Conservation (phyloP, 768 basidiomycete genomes). For the Obba rivulosa region DNA sequence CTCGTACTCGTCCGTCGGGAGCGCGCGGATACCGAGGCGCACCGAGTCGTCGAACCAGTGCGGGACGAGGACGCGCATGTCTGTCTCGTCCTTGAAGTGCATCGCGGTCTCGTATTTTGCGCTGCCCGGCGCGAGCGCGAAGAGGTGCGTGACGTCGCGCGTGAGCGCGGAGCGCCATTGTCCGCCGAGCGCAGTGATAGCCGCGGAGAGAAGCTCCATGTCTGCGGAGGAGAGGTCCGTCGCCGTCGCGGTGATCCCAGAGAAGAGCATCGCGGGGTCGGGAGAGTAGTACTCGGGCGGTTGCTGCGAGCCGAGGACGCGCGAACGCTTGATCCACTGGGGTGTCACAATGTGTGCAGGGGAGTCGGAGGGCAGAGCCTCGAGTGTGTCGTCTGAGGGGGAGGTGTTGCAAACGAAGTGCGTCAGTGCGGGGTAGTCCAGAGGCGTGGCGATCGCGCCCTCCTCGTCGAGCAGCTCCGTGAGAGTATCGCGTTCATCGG, state of each 20-base stretch:
- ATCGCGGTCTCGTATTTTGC: slow-evolving; percentile 42
- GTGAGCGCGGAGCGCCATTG: slow-evolving; percentile 76
- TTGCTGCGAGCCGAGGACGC: slow-evolving; percentile 53
- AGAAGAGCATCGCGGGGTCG: slow-evolving; percentile 76
- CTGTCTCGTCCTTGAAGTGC: slow-evolving; percentile 52
- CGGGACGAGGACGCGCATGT: slow-evolving; percentile 71
- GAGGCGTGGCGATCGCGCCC: slow-evolving; percentile 36
- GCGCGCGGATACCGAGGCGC: slow-evolving; percentile 39
- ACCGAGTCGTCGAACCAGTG: slow-evolving; percentile 90
- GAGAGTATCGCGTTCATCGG: slow-evolving; percentile 38
- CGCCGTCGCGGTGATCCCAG: slow-evolving; percentile 71
- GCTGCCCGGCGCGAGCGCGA: slow-evolving; percentile 48
- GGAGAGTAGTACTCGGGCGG: slow-evolving; percentile 66
- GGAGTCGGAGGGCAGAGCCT: slow-evolving; percentile 25
- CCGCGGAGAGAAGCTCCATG: slow-evolving; percentile 66
- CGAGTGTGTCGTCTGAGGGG: slow-evolving; percentile 51
- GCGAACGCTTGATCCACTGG: slow-evolving; percentile 66
- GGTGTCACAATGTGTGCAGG: slow-evolving; percentile 38
- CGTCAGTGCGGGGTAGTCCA: slow-evolving; percentile 35
- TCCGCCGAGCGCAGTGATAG: slow-evolving; percentile 73
- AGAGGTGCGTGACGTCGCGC: slow-evolving; percentile 83
- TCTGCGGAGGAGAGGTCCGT: slow-evolving; percentile 64
- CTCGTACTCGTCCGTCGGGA: slow-evolving; percentile 53
- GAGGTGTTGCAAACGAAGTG: slow-evolving; percentile 55
- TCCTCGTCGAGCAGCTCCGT: slow-evolving; percentile 43